Evolutionary conservation across 2,329 filamentous ascomycete genomes (phyloP).

Genomic region (Botrytis squamosa): DNA sequence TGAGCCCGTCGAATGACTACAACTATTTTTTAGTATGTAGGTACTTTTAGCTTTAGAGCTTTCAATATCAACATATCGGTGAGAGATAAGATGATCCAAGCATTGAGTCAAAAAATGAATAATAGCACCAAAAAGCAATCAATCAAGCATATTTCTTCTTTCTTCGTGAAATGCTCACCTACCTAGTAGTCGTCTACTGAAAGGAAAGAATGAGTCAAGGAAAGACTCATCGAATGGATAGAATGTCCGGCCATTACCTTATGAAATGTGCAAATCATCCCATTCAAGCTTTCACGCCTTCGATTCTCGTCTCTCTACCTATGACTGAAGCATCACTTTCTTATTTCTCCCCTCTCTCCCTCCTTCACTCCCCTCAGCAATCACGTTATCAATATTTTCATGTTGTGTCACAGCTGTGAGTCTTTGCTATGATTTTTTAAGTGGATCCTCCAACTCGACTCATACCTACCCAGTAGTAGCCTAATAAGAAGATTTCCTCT

Average conservation of each 20-base stretch:
- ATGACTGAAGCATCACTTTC: background rate
- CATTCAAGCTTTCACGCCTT: background rate
- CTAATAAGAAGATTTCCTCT: background rate
- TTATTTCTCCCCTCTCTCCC: background rate
- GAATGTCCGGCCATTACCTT: background rate
- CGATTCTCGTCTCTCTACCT: background rate
- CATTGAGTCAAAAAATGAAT: background rate
- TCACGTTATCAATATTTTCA: background rate
- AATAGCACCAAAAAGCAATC: background rate
- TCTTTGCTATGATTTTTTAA: background rate
- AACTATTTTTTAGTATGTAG: background rate
- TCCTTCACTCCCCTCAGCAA: background rate
- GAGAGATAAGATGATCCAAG: slow-evolving; percentile 2
- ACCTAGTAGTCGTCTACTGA: background rate
- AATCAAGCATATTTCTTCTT: background rate
- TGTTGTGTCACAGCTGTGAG: background rate
- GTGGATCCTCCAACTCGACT: background rate
- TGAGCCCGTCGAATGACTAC: slow-evolving; percentile 17
- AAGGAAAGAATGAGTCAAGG: slow-evolving; percentile 1
- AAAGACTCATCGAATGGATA: background rate
- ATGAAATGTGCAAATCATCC: background rate
- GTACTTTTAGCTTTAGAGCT: background rate
- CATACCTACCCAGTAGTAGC: background rate
- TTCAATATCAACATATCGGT: background rate
- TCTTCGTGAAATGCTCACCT: background rate